Percentiles rank a stretch among this genome's conserved stretches.
Evolutionary conservation across 1,284 basidiomycete genomes (phyloP).

Genomic region (Cryptococcus jaspeensis): DNA sequence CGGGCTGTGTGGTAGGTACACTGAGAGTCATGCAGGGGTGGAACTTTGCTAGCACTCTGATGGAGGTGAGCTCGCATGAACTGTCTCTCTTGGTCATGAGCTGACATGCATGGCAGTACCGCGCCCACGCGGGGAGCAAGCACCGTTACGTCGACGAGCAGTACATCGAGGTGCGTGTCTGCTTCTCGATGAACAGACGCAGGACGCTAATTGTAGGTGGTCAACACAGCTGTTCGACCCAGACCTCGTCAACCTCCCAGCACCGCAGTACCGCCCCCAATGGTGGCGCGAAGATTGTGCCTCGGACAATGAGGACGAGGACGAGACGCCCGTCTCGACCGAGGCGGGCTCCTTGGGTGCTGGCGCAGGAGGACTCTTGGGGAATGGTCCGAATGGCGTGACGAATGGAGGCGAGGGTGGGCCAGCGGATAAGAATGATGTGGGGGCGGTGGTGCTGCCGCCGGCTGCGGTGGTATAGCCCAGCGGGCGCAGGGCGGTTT

Average conservation of each 20-base stretch:
- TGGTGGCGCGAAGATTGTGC: conserved; percentile 33
- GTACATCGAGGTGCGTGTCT: conserved; percentile 45
- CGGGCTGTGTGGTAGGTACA: conserved; percentile 45
- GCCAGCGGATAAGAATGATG: no score
- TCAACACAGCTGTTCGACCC: conserved; percentile 43
- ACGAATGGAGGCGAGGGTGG: no score
- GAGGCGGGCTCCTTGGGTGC: no score
- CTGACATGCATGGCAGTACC: conserved; percentile 31
- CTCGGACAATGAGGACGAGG: conserved; percentile 15
- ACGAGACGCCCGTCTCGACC: neutral
- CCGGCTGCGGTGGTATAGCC: no score
- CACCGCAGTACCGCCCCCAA: conserved; percentile 26
- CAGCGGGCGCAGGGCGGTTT: no score
- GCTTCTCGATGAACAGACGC: neutral
- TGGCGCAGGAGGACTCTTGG: no score
- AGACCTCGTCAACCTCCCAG: conserved; percentile 45
- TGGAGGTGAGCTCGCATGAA: conserved; percentile 32
- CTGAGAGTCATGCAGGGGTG: conserved; percentile 46
- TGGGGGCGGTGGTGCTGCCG: no score
- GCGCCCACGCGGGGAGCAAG: conserved; percentile 45
- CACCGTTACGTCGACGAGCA: conserved; percentile 50
- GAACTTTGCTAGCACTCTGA: conserved; percentile 48
- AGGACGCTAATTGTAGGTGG: no score
- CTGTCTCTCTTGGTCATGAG: neutral
- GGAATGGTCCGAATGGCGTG: no score